phyloP scores from a whole-genome alignment of 177 flowering plant genomes.

The Tripterygium wilfordii region DNA sequence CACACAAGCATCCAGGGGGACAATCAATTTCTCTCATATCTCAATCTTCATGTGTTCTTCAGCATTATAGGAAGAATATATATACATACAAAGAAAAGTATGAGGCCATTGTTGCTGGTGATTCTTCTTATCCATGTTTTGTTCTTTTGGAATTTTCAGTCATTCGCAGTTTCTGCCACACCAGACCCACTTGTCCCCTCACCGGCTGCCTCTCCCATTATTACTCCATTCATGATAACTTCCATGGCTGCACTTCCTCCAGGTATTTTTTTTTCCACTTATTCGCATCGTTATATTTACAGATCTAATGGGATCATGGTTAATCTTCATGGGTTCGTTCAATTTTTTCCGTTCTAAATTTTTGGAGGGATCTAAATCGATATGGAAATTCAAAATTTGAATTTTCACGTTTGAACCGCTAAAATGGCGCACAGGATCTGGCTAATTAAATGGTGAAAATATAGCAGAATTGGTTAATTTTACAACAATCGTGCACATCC shows the following conservation, averaged over 20 bases:
- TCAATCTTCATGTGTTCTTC: slow-evolving; percentile 14
- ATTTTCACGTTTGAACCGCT: not conserved
- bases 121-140: slow-evolving; percentile 9
- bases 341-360: not conserved
- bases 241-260: slow-evolving; percentile 35
- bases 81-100: too few species aligned
- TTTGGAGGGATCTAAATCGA: not conserved
- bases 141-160: slow-evolving; percentile 19
- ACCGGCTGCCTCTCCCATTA: slow-evolving; percentile 19
- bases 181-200: slow-evolving; percentile 21
- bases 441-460: slow-evolving; percentile 2
- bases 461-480: not conserved
- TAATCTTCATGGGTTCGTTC: not conserved
- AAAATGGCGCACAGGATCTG: not conserved
- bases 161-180: slow-evolving; percentile 19
- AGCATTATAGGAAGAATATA: too few species aligned
- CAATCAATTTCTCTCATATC: not conserved
- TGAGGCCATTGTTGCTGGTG: slow-evolving; percentile 4
- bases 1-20: not conserved
- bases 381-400: slow-evolving; percentile 11
- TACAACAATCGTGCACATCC: too few species aligned
- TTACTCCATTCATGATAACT: slow-evolving; percentile 22
- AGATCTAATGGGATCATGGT: not conserved
- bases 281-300: not conserved
- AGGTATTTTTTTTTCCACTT: slow-evolving; percentile 19